Conservation (phyloP, 805 yeast species). For the Debaryomyces castellii region DNA sequence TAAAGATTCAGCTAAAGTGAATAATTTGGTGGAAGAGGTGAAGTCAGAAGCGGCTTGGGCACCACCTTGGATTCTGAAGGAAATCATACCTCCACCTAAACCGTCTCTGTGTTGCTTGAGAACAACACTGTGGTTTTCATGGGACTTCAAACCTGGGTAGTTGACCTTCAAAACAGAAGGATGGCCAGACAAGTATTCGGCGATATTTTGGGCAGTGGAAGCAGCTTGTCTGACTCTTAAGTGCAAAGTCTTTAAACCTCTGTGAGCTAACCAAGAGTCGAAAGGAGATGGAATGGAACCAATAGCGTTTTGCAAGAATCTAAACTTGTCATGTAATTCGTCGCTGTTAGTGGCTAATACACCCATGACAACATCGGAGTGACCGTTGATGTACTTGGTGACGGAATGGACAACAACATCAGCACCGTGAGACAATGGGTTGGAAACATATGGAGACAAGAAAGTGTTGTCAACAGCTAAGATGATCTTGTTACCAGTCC, state of each 20-base stretch:
- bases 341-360: conserved; percentile 70
- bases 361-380: conserved; percentile 89
- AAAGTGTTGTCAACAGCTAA: conserved; percentile 88
- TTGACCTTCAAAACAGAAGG: conserved; percentile 64
- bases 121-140: conserved; percentile 63
- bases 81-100: conserved; percentile 89
- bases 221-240: conserved; percentile 74
- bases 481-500: conserved; percentile 50
- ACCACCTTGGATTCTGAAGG: conserved; percentile 84
- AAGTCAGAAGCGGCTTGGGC: conserved; percentile 72
- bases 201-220: conserved; percentile 62
- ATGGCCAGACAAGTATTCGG: conserved; percentile 56
- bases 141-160: conserved; percentile 79
- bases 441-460: conserved; percentile 82
- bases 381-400: conserved; percentile 89
- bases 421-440: conserved; percentile 81
- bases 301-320: conserved; percentile 82
- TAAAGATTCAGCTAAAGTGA: conserved; percentile 85
- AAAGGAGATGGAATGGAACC: conserved; percentile 91
- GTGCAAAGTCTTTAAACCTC: conserved; percentile 86
- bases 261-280: conserved; percentile 90
- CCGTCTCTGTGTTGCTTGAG: conserved; percentile 76
- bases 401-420: conserved; percentile 87
- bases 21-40: conserved; percentile 70
- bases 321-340: conserved; percentile 57